These are phyloP conservation scores for Trichosporon coremiiforme DNA, from an alignment of 1,284 basidiomycete species.

Conservation along the genomic window DNA sequence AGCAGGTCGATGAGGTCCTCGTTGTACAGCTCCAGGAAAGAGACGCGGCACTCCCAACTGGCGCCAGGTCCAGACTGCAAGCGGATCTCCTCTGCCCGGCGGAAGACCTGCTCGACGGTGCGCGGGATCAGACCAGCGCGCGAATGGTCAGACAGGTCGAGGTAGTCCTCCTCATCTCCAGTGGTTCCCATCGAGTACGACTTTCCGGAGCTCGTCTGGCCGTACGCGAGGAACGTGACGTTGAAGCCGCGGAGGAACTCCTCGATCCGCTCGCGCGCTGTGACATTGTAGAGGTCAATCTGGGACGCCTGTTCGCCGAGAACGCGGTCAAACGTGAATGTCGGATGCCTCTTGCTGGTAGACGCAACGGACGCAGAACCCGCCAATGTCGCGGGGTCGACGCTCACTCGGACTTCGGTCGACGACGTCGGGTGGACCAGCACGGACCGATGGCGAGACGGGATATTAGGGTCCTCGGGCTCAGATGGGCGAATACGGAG, in stretches of 20 bases:
- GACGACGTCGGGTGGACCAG: constrained; percentile 72
- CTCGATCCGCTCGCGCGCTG: constrained; percentile 80
- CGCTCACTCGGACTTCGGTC: constrained; percentile 75
- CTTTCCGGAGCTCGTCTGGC: constrained; percentile 96
- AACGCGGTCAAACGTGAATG: constrained; percentile 93
- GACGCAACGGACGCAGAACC: constrained; percentile 60
- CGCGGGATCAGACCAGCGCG: constrained; percentile 84
- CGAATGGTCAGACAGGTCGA: constrained; percentile 54
- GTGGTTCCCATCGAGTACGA: constrained; percentile 91
- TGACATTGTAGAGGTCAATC: constrained; percentile 77
- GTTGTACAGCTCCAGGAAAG: constrained; percentile 97
- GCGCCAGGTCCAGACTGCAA: constrained; percentile 71
- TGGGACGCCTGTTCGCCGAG: constrained; percentile 80
- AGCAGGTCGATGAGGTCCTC: constrained; percentile 92
- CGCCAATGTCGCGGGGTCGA: constrained; percentile 58
- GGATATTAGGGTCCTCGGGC: constrained; percentile 80
- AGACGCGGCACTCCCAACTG: constrained; percentile 61
- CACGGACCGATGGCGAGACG: constrained; percentile 87
- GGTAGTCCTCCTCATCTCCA: constrained; percentile 77
- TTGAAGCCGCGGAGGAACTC: constrained; percentile 96
- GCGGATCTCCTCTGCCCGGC: constrained; percentile 71
- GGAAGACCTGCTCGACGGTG: constrained; percentile 88
- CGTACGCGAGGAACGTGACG: constrained; percentile 93
- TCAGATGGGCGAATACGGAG: constrained; percentile 89
- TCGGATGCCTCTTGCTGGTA: constrained; percentile 73